Conservation (phyloP, 2,329 filamentous ascomycete species). For the Parastagonospora nodorum region DNA sequence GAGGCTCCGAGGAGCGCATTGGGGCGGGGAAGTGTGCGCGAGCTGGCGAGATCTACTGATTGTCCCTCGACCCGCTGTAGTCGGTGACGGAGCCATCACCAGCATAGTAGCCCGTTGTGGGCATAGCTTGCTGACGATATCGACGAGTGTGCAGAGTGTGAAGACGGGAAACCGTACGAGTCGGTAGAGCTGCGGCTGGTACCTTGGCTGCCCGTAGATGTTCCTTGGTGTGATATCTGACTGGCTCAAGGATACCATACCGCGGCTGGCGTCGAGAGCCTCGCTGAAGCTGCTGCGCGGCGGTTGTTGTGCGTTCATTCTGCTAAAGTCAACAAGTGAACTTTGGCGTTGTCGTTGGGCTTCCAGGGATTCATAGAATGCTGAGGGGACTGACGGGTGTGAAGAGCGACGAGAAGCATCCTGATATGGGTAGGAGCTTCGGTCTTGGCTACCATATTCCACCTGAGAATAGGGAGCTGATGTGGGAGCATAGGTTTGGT, state of each 20-base stretch:
- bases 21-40: conserved; percentile 82
- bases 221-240: conserved; percentile 75
- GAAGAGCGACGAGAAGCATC: conserved; percentile 72
- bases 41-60: conserved; percentile 76
- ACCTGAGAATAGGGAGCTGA: conserved; percentile 75
- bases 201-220: conserved; percentile 75
- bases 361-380: conserved; percentile 55
- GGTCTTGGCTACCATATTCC: conserved; percentile 66
- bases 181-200: conserved; percentile 74
- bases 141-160: conserved; percentile 84
- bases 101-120: conserved; percentile 82
- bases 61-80: conserved; percentile 95
- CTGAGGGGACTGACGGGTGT: conserved; percentile 76
- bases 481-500: conserved; percentile 68
- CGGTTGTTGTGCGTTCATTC: conserved; percentile 62
- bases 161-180: conserved; percentile 87
- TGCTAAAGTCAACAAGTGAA: conserved; percentile 69
- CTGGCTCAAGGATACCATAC: conserved; percentile 95
- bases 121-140: conserved; percentile 84
- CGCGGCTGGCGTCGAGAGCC: conserved; percentile 87
- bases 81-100: conserved; percentile 83
- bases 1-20: conserved; percentile 65
- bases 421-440: conserved; percentile 62
- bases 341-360: conserved; percentile 59
- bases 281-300: conserved; percentile 78